Evolutionary conservation across 2,329 filamentous ascomycete genomes (phyloP), one percentile per base, ranked within the genome.

Genomic region (Aspergillus brunneoviolaceus): DNA sequence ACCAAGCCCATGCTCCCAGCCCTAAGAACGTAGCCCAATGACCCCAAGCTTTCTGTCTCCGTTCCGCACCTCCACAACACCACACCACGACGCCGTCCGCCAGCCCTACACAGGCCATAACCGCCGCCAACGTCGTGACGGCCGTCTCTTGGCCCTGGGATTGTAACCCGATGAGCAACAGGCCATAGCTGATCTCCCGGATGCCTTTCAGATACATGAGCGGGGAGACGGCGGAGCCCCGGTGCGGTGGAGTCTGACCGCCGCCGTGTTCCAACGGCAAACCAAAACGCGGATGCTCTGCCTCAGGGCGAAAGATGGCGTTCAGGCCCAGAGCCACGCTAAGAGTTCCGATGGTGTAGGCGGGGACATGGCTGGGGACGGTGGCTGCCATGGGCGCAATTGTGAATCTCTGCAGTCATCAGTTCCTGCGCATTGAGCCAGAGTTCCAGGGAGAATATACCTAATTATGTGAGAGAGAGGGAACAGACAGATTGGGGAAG

Each of bases 121-220:
- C 48, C 16, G 51, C 60, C 7, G 59, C 47, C 1, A 64, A 4
- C 10, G 59, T 57, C 6, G 64, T 64, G 14, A 66, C 25, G 16
- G 54, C 64, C 4, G 14, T n/a, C 1, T 60, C 60, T 19, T 63
- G 60, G n/a, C 59, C 54, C 16, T 54, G 50, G 33, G 57, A 59
- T 39, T 66, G 62, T 27, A 64, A 51, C 3, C 42, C 58, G 25
- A 63, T 56, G 31, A 64, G 39, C 11, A 59, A 42, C 12, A 64
- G 29, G 4, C 64, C 64, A 50, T 64, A 66, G 5, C 57, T 64
- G n/a, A 55, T 54, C 45, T 66, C 64, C 2, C 64, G 64, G 35
- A 64, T 63, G 19, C 58, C 62, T 39, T 66, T 64, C 19, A 64
- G 33, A 35, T 64, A 63, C 19, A 66, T 61, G 2, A 66, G 57